phyloP scores from a whole-genome alignment of 148 eudicot genomes.

The Cornus florida region DNA sequence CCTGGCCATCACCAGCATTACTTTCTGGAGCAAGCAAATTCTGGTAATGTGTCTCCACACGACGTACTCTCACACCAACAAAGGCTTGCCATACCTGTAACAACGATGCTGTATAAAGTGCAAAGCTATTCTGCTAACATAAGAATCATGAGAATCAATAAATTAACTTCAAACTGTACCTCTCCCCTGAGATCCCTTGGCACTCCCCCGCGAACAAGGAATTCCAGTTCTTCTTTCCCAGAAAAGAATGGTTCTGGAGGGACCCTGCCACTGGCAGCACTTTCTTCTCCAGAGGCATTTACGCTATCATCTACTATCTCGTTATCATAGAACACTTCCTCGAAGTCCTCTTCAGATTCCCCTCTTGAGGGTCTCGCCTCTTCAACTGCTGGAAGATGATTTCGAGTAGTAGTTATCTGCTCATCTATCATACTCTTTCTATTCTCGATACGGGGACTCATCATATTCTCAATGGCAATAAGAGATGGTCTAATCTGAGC shows the following conservation, averaged over 20 bases:
- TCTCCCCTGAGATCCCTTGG: slow-evolving; percentile 94
- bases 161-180: slow-evolving; percentile 37
- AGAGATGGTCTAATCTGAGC: slow-evolving; percentile 56
- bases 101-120: slow-evolving; percentile 9
- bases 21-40: slow-evolving; percentile 54
- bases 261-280: slow-evolving; percentile 15
- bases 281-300: slow-evolving; percentile 24
- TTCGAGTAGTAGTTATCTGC: slow-evolving; percentile 14
- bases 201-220: slow-evolving; percentile 89
- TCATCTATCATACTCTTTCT: slow-evolving; percentile 29
- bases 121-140: slow-evolving; percentile 1
- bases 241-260: slow-evolving; percentile 37
- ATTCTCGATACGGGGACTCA: slow-evolving; percentile 53
- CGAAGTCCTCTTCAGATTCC: slow-evolving; percentile 34
- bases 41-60: slow-evolving; percentile 71
- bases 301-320: slow-evolving; percentile 25
- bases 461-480: slow-evolving; percentile 51
- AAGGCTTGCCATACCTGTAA: slow-evolving; percentile 93
- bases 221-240: slow-evolving; percentile 79
- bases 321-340: slow-evolving; percentile 31
- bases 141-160: neutral
- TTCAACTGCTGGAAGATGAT: slow-evolving; percentile 36
- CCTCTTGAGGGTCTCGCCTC: slow-evolving; percentile 27
- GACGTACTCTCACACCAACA: slow-evolving; percentile 73
- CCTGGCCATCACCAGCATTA: slow-evolving; percentile 29